Conservation (phyloP, 257 asterid genomes). For the Nyctanthes arbortristis region DNA sequence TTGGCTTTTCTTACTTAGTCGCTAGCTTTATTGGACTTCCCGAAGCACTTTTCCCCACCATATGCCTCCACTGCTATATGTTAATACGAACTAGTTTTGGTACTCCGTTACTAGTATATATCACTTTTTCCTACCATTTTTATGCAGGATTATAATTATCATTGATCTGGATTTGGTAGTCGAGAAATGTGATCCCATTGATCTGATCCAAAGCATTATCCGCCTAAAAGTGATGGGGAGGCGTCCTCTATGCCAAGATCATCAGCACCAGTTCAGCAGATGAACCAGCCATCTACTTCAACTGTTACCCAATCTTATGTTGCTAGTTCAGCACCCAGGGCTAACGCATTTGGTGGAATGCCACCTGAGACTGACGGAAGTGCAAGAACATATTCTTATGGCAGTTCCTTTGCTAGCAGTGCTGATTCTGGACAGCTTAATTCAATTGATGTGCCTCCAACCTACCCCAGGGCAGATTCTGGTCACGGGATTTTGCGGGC, state of each 20-base stretch:
- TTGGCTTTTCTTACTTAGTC: neutral
- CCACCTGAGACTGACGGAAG: conserved; percentile 37
- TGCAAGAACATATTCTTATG: conserved; percentile 41
- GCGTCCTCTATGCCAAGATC: conserved; percentile 39
- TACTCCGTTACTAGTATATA: conserved; percentile 11
- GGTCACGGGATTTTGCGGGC: conserved; percentile 46
- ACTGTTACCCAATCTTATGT: conserved; percentile 34
- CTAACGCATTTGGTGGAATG: conserved; percentile 43
- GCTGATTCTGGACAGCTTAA: conserved; percentile 41
- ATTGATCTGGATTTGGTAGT: conserved; percentile 62
- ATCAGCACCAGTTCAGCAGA: conserved; percentile 40
- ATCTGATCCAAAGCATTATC: conserved; percentile 55
- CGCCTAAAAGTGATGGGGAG: conserved; percentile 35
- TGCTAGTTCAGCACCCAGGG: conserved; percentile 40
- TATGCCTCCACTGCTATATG: neutral
- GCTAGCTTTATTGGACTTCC: neutral
- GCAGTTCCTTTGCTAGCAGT: conserved; percentile 42
- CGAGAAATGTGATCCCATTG: conserved; percentile 67
- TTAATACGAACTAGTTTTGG: neutral
- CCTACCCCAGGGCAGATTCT: conserved; percentile 45
- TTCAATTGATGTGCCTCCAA: conserved; percentile 34
- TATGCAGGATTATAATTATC: conserved; percentile 82
- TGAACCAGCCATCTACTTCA: conserved; percentile 40
- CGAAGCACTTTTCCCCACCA: neutral
- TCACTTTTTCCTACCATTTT: conserved; percentile 9